These are phyloP conservation scores for Paracoccidioides lutzii DNA, from an alignment of 2,329 filamentous ascomycete species.

Conservation along the genomic window DNA sequence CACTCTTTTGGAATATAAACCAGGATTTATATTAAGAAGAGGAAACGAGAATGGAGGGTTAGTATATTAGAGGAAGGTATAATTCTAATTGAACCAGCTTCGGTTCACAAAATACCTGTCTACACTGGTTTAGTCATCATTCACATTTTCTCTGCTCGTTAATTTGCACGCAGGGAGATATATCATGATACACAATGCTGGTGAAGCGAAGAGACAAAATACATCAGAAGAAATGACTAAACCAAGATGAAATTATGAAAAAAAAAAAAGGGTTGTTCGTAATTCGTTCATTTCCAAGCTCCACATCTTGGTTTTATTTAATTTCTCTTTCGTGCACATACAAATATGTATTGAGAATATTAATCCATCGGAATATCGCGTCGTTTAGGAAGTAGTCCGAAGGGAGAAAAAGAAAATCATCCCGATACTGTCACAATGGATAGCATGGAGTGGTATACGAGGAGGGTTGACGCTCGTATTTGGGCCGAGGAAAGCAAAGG, in stretches of 20 bases:
- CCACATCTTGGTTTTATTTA: background rate
- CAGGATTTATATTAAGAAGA: background rate
- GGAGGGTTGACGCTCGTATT: background rate
- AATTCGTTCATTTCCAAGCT: slow-evolving; percentile 2
- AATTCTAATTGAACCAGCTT: background rate
- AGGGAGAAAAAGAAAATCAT: background rate
- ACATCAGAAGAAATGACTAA: background rate
- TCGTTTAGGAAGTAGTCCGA: background rate
- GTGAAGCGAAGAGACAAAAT: background rate
- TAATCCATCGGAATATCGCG: background rate
- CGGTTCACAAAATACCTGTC: background rate
- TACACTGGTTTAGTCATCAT: background rate
- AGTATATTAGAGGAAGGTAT: background rate
- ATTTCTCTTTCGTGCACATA: background rate
- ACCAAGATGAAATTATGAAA: background rate
- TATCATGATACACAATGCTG: background rate
- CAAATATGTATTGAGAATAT: background rate
- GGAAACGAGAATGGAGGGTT: background rate
- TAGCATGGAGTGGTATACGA: background rate
- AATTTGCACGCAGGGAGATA: background rate
- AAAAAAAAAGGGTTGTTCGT: background rate
- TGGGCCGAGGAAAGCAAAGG: background rate
- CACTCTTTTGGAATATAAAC: too few relatives aligned
- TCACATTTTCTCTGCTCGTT: background rate
- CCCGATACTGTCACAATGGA: background rate